phyloP scores from a whole-genome alignment of 306 rosid genomes.

The Vicia faba region DNA sequence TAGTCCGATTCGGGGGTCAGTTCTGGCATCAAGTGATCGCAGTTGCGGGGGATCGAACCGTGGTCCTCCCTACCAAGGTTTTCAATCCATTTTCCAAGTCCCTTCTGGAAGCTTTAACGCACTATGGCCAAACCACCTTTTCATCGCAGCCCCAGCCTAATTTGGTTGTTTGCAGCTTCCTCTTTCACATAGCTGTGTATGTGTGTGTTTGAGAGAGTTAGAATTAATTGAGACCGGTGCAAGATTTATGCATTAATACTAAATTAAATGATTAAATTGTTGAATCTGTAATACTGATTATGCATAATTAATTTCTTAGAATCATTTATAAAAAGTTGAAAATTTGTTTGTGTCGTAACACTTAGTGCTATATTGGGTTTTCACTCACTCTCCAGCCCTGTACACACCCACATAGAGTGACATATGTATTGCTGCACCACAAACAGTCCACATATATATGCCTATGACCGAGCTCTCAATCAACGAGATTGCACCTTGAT shows the following conservation, averaged over 20 bases:
- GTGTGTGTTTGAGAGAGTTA: neutral
- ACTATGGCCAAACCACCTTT: neutral
- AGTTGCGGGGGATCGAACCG: too few species aligned
- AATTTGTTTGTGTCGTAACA: neutral
- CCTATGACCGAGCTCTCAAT: neutral
- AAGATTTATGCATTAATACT: neutral
- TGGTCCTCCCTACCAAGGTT: too few species aligned
- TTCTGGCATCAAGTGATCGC: too few species aligned
- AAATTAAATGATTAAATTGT: neutral
- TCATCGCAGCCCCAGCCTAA: neutral
- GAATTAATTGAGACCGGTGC: neutral
- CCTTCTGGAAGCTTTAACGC: neutral
- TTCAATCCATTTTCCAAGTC: neutral
- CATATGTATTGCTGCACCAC: neutral
- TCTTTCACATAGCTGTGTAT: conserved; percentile 1
- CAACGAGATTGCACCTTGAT: conserved; percentile 2
- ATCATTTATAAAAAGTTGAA: neutral
- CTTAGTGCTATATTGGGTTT: neutral
- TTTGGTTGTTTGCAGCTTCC: neutral
- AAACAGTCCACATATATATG: neutral
- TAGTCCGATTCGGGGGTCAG: too few species aligned
- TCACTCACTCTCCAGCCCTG: neutral
- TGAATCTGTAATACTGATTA: neutral
- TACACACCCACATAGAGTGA: neutral
- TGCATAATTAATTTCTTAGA: neutral